Base-by-base conservation (phyloP, 2,329 filamentous ascomycete genomes). In the Talaromyces sp. region DNA sequence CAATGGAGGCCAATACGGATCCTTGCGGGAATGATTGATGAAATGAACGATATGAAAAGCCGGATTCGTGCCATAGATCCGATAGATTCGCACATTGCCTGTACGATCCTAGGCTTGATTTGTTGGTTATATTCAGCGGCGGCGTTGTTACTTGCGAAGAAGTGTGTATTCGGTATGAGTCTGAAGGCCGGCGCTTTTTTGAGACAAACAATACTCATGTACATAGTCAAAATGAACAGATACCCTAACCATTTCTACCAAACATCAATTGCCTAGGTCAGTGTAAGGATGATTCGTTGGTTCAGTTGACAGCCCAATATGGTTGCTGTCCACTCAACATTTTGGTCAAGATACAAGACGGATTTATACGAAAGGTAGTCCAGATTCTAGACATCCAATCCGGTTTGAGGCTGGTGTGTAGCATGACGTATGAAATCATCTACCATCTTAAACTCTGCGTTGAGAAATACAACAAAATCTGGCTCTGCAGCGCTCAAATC, bases 321-420 rank as follows among this genome's bases (percentile, higher is more conserved):
- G 25, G 17, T 17, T 8, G 39, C 27, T 31, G 27, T 31, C 27
- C 4, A 31, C 62, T 64, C 56, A 41, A 64, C 49, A 64, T 33
- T 47, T 57, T 25, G 22, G 31, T 52, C 31, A 52, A 62, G 17
- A 41, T 67, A 59, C 45, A 59, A 57, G 27, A 37, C 25, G 27
- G 61, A 27, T 39, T 67, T 25, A 25, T 57, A 22, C 63, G 31
- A 35, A 56, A 31, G 43, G 19, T 63, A 33, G 19, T 50, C 49
- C 67, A 59, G 45, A 73, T 76, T 54, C 66, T 70, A 15, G 77
- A 79, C 31, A 68, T 78, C 45, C 70, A 74, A 22, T 60, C 64
- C 2, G 77, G 77, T 8, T 63, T 78, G 5, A 43, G 67, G 9
- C 66, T 74, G 25, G 69, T 77, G 67, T 61, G 65, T n/a, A 67